These are phyloP conservation scores for Microascus cirrosus DNA, from an alignment of 2,329 filamentous ascomycete genomes.

Conservation along the genomic window DNA sequence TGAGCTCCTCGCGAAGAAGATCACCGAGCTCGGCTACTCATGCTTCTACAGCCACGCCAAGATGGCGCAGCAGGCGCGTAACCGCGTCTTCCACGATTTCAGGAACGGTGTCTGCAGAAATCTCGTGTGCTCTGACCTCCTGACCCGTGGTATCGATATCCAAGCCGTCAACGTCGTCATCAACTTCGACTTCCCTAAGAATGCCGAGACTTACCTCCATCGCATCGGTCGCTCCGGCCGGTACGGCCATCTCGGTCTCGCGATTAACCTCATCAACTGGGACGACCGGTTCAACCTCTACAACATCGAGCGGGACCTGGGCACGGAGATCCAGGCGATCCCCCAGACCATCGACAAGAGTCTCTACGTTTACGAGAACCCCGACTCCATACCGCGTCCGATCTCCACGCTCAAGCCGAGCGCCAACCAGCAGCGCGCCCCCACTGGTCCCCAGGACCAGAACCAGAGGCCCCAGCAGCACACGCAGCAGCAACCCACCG, in stretches of 20 bases:
- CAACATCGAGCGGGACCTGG: conserved; percentile 94
- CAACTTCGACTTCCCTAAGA: conserved; percentile 99
- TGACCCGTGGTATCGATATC: conserved; percentile 98
- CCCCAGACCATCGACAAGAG: conserved; percentile 92
- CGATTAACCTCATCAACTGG: conserved; percentile 99
- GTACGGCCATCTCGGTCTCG: conserved; percentile 92
- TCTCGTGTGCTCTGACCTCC: conserved; percentile 90
- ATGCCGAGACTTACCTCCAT: conserved; percentile 96
- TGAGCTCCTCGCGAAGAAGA: conserved; percentile 96
- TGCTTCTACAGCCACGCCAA: conserved; percentile 99
- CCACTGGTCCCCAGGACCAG: conserved; percentile 9
- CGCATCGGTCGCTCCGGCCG: conserved; percentile 95
- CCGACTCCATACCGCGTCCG: conserved; percentile 86
- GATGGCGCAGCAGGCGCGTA: conserved; percentile 94
- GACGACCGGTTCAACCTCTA: conserved; percentile 98
- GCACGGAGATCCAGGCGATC: conserved; percentile 96
- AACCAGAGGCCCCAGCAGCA: conserved; percentile 14
- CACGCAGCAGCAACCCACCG: conserved; percentile 10
- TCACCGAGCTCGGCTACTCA: conserved; percentile 96
- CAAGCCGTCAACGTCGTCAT: conserved; percentile 99
- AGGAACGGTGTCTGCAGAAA: conserved; percentile 96
- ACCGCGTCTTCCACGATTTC: conserved; percentile 99
- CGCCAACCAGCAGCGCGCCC: conserved; percentile 9
- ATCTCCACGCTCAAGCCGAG: conserved; percentile 35
- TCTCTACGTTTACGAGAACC: conserved; percentile 94